A percentile compares a stretch with the other conserved stretches of the same genome.
phyloP scores from a whole-genome alignment of 257 asterid species.

The Capsicum pubescens region DNA sequence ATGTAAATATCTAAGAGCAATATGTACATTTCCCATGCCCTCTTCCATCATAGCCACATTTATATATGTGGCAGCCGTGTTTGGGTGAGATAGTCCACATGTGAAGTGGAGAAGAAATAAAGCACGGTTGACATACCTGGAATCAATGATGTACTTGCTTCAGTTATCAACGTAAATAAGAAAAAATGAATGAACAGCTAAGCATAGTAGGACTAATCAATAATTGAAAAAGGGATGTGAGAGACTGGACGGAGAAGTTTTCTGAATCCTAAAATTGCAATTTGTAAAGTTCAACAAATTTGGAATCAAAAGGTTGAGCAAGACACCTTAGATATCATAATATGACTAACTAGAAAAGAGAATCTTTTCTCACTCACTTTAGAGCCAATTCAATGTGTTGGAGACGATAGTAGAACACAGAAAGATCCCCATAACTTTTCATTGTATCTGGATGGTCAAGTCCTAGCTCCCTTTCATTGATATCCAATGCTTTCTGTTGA shows the following conservation, averaged over 20 bases:
- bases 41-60: slow-evolving; percentile 99
- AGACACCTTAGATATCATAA: background rate
- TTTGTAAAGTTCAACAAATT: background rate
- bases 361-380: slow-evolving; percentile 65
- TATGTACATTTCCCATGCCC: slow-evolving; percentile 99
- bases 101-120: slow-evolving; percentile 94
- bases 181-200: slow-evolving; percentile 15
- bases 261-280: slow-evolving; percentile 17
- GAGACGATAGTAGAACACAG: slow-evolving; percentile 97
- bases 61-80: slow-evolving; percentile 98
- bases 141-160: slow-evolving; percentile 23
- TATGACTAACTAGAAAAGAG: slow-evolving; percentile 30
- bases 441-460: slow-evolving; percentile 99
- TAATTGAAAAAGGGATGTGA: slow-evolving; percentile 3
- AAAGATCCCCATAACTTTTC: slow-evolving; percentile 99
- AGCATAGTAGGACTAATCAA: slow-evolving; percentile 22
- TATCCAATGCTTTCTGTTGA: slow-evolving; percentile 97
- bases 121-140: slow-evolving; percentile 98
- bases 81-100: slow-evolving; percentile 98
- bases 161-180: slow-evolving; percentile 14
- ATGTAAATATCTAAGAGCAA: slow-evolving; percentile 97
- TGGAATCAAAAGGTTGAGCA: slow-evolving; percentile 15
- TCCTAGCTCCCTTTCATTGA: slow-evolving; percentile 98
- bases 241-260: background rate
- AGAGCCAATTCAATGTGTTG: slow-evolving; percentile 97